Evolutionary conservation across 2,329 filamentous ascomycete species (phyloP).

Genomic region (Nemania sp.): DNA sequence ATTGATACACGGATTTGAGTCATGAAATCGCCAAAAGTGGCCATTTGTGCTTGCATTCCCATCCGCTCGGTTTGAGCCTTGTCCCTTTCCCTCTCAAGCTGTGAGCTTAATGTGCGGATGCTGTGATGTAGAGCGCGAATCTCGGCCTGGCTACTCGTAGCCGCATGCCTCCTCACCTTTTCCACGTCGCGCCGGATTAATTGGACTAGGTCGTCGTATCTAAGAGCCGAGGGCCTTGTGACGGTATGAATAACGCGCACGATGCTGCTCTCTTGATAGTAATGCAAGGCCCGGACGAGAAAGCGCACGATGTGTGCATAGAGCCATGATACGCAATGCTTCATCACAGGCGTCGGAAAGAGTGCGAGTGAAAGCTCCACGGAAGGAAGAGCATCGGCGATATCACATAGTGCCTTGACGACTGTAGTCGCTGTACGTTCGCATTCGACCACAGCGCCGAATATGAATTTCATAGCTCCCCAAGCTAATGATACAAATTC

Average conservation of each 20-base stretch:
- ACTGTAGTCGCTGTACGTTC: constrained; percentile 8
- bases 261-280: constrained; percentile 11
- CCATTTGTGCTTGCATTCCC: not conserved
- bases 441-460: constrained; percentile 9
- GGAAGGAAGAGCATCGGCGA: constrained; percentile 5
- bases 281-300: constrained; percentile 3
- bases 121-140: constrained; percentile 5
- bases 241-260: constrained; percentile 7
- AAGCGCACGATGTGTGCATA: constrained; percentile 10
- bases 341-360: constrained; percentile 10
- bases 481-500: constrained; percentile 13
- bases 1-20: constrained; percentile 4
- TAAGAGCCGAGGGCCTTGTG: not conserved
- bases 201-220: not conserved
- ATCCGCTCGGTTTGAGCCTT: not conserved
- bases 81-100: not conserved
- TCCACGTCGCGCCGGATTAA: not conserved
- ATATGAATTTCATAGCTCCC: constrained; percentile 15
- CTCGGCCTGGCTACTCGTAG: constrained; percentile 2
- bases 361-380: constrained; percentile 9
- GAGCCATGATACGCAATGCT: constrained; percentile 1
- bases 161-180: constrained; percentile 5
- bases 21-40: constrained; percentile 4
- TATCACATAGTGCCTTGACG: constrained; percentile 5
- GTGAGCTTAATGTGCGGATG: not conserved